phyloP scores from a whole-genome alignment of 768 basidiomycete genomes.

The Baorangia bicolor region DNA sequence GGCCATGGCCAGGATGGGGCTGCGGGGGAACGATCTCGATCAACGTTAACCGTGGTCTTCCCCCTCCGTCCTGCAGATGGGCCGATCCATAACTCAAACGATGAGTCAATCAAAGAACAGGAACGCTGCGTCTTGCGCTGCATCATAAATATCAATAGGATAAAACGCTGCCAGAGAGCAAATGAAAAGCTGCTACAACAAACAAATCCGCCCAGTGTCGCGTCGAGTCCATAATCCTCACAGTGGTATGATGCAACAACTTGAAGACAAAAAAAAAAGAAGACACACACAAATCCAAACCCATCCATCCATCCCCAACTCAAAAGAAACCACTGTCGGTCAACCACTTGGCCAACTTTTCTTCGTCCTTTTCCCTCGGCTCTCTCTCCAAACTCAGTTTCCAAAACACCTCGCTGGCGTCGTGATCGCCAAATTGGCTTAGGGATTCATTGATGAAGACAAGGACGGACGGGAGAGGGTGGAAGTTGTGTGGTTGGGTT shows the following conservation, averaged over 20 bases:
- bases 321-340: conserved; percentile 41
- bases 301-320: not conserved
- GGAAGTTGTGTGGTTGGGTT: conserved; percentile 53
- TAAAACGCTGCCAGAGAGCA: not conserved
- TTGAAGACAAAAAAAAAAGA: not conserved
- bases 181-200: not conserved
- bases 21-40: too few relatives aligned
- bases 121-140: not conserved
- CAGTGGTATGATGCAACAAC: conserved; percentile 2
- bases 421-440: conserved; percentile 34
- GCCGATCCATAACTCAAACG: too few relatives aligned
- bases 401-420: conserved; percentile 39
- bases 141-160: conserved; percentile 13
- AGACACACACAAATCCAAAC: not conserved
- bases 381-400: conserved; percentile 50
- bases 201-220: not conserved
- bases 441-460: conserved; percentile 44
- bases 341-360: conserved; percentile 42
- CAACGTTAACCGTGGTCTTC: too few relatives aligned
- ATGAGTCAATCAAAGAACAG: too few relatives aligned
- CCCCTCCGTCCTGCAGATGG: too few relatives aligned
- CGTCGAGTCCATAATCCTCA: conserved; percentile 5
- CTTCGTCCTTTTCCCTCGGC: conserved; percentile 55
- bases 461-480: conserved; percentile 41
- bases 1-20: too few relatives aligned